A percentile compares a stretch with the other conserved stretches of the same genome.
phyloP scores from a whole-genome alignment of 2,329 filamentous ascomycete species.

The Epichloe festucae region DNA sequence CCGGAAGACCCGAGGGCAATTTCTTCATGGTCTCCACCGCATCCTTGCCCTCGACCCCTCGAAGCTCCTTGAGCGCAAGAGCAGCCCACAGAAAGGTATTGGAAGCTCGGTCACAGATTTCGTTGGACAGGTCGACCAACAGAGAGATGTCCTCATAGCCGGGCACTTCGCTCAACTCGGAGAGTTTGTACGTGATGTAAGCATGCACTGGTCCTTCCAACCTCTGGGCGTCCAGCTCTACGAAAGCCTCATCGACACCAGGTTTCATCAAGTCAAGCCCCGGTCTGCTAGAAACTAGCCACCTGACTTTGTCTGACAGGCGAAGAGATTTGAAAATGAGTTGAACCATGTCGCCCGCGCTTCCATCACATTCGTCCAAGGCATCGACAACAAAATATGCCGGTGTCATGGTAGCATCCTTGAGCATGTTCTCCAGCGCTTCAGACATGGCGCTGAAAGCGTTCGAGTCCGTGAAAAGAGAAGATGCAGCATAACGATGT shows the following conservation, averaged over 20 bases:
- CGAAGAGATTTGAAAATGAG: conserved; percentile 19
- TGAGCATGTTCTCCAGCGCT: conserved; percentile 28
- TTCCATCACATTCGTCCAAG: conserved; percentile 31
- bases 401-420: conserved; percentile 19
- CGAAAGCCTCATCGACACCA: conserved; percentile 19
- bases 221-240: conserved; percentile 25
- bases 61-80: conserved; percentile 7
- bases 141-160: conserved; percentile 3
- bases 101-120: conserved; percentile 5
- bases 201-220: conserved; percentile 21
- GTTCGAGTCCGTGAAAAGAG: conserved; percentile 26
- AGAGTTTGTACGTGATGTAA: conserved; percentile 25
- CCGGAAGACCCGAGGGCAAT: conserved; percentile 3
- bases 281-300: conserved; percentile 28
- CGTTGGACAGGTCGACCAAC: conserved; percentile 4
- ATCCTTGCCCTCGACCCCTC: conserved; percentile 5
- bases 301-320: conserved; percentile 20
- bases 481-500: conserved; percentile 19
- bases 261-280: conserved; percentile 14
- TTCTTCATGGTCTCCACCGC: conserved; percentile 3
- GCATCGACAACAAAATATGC: conserved; percentile 32
- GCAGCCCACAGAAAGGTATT: conserved; percentile 12
- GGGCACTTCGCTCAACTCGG: not conserved
- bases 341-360: conserved; percentile 20
- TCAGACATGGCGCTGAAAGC: conserved; percentile 19